Conservation (phyloP, 805 yeast species). For the Wickerhamiella nectarea region DNA sequence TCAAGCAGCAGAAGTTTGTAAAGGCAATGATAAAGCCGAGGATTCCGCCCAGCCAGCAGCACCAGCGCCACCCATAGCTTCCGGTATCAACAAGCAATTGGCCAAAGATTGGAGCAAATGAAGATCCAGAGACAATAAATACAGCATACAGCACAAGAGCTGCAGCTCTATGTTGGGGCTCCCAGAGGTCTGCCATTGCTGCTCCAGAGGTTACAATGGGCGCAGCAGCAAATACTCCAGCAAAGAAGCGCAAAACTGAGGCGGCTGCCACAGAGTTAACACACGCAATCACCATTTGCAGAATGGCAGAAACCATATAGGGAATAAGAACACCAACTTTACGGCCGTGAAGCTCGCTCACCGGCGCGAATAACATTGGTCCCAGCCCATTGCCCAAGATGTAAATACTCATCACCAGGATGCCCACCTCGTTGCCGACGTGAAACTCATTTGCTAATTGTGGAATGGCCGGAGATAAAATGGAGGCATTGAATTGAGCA, state of each 20-base stretch:
- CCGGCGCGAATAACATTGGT: constrained; percentile 44
- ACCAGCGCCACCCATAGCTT: constrained; percentile 45
- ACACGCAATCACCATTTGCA: constrained; percentile 25
- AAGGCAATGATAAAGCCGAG: constrained; percentile 26
- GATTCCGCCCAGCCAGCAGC: constrained; percentile 39
- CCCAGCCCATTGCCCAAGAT: constrained; percentile 51
- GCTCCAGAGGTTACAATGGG: constrained; percentile 55
- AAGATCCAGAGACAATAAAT: constrained; percentile 34
- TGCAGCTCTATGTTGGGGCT: constrained; percentile 38
- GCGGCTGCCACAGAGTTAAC: constrained; percentile 35
- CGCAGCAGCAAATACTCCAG: constrained; percentile 49
- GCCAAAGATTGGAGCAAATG: constrained; percentile 35
- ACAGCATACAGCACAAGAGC: constrained; percentile 38
- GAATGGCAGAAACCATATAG: constrained; percentile 34
- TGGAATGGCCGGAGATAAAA: constrained; percentile 39
- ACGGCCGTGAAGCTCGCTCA: constrained; percentile 45
- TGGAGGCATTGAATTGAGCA: constrained; percentile 41
- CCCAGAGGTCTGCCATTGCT: constrained; percentile 44
- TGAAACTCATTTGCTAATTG: constrained; percentile 34
- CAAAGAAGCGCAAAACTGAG: constrained; percentile 36
- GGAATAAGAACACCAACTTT: constrained; percentile 38
- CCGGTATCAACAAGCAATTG: constrained; percentile 27
- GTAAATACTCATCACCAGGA: constrained; percentile 40
- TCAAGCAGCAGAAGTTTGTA: constrained; percentile 27
- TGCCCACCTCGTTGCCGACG: constrained; percentile 33